Evolutionary conservation across 352 stramenopile genomes (phyloP).

Genomic region (Pythium phragmiticola): DNA sequence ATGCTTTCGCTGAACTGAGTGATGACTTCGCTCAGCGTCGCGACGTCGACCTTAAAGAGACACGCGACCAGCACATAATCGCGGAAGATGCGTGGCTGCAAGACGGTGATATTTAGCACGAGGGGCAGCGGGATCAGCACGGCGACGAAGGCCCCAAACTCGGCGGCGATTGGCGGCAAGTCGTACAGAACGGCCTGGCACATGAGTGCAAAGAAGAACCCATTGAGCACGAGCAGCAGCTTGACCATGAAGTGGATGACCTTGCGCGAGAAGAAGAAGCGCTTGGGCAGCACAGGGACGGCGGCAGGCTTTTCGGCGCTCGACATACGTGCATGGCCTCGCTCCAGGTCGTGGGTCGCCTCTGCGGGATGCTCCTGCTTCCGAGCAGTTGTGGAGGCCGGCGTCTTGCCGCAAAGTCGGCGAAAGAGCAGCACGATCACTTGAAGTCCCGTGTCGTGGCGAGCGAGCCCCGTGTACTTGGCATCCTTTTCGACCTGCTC

Average conservation of each 20-base stretch:
- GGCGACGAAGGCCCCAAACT: background rate
- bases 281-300: background rate
- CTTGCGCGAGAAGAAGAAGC: constrained; percentile 19
- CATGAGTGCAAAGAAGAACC: constrained; percentile 27
- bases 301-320: background rate
- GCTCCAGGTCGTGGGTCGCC: background rate
- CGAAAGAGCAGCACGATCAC: constrained; percentile 16
- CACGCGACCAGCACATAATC: constrained; percentile 21
- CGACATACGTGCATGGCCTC: background rate
- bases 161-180: constrained; percentile 11
- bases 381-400: too few relatives aligned
- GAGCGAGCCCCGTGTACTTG: constrained; percentile 14
- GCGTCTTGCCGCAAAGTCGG: constrained; percentile 4
- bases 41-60: constrained; percentile 20
- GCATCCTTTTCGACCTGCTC: constrained; percentile 12
- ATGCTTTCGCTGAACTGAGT: constrained; percentile 26
- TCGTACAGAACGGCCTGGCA: constrained; percentile 24
- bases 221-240: constrained; percentile 25
- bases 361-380: too few relatives aligned
- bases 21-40: constrained; percentile 8
- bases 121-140: constrained; percentile 17
- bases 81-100: constrained; percentile 24
- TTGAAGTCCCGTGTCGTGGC: constrained; percentile 17
- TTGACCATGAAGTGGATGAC: constrained; percentile 18
- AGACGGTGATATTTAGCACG: constrained; percentile 23